phyloP scores from a whole-genome alignment of 2,329 filamentous ascomycete genomes.

The Penicillium hesseltinei region DNA sequence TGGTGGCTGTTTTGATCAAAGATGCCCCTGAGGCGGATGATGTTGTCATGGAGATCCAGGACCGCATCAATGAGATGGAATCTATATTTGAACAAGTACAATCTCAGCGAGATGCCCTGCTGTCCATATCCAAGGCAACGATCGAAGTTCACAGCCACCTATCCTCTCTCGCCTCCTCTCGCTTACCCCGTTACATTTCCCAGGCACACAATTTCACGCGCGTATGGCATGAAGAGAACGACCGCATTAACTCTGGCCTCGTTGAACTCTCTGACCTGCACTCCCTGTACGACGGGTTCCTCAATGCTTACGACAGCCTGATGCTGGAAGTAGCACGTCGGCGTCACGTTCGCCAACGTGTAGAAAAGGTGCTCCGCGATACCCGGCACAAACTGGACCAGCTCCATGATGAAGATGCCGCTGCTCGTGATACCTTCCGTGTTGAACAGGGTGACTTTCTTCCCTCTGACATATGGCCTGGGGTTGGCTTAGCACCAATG shows the following conservation, averaged over 20 bases:
- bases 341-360: constrained; percentile 68
- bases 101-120: constrained; percentile 59
- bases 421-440: constrained; percentile 73
- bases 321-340: constrained; percentile 80
- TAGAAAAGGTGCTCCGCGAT: constrained; percentile 71
- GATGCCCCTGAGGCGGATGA: constrained; percentile 61
- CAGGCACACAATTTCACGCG: constrained; percentile 48
- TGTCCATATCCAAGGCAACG: constrained; percentile 57
- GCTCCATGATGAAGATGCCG: constrained; percentile 69
- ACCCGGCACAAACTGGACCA: constrained; percentile 74
- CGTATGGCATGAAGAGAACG: constrained; percentile 72
- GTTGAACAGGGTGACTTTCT: constrained; percentile 81
- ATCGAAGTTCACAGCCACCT: constrained; percentile 64
- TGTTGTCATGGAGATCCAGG: constrained; percentile 66
- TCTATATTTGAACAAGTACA: constrained; percentile 63
- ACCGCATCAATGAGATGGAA: constrained; percentile 76
- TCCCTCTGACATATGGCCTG: constrained; percentile 83
- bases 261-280: constrained; percentile 73
- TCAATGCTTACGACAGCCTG: constrained; percentile 77
- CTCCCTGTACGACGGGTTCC: constrained; percentile 84
- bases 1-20: constrained; percentile 70
- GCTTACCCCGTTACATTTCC: constrained; percentile 56
- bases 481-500: constrained; percentile 60
- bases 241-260: constrained; percentile 66
- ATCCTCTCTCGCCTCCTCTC: constrained; percentile 61